Percentiles rank a stretch among this genome's conserved stretches.
phyloP scores from a whole-genome alignment of 2,329 filamentous ascomycete species.

The Arthrinium phaeospermum region DNA sequence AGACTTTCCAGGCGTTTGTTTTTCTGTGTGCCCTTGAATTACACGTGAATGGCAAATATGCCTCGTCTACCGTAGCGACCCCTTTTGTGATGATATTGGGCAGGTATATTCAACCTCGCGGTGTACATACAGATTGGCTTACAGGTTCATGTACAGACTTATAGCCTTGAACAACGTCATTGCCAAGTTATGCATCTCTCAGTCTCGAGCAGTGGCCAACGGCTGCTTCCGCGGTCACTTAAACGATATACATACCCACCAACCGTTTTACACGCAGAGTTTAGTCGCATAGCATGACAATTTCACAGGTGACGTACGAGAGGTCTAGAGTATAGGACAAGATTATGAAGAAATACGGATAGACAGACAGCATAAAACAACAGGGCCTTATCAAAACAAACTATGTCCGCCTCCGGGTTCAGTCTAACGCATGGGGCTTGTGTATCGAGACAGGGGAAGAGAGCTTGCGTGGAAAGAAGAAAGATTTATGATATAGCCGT shows the following conservation, averaged over 20 bases:
- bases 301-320: not conserved
- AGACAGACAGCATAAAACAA: slow-evolving; percentile 12
- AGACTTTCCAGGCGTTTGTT: no score
- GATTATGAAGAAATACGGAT: not conserved
- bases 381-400: slow-evolving; percentile 28
- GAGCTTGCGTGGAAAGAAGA: slow-evolving; percentile 44
- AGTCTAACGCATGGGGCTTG: slow-evolving; percentile 37
- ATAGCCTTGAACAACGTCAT: not conserved
- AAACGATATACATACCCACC: not conserved
- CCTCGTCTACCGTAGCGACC: not conserved
- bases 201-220: not conserved
- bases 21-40: not conserved
- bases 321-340: not conserved
- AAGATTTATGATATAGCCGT: slow-evolving; percentile 55
- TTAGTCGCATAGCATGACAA: not conserved
- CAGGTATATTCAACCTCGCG: not conserved
- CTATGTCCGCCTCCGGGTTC: slow-evolving; percentile 36
- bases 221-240: not conserved
- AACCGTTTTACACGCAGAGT: not conserved
- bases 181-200: not conserved
- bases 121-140: not conserved
- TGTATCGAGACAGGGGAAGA: slow-evolving; percentile 39
- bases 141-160: not conserved
- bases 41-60: not conserved
- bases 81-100: not conserved